phyloP scores from a whole-genome alignment of 2,329 filamentous ascomycete species.

The Colletotrichum tanaceti region DNA sequence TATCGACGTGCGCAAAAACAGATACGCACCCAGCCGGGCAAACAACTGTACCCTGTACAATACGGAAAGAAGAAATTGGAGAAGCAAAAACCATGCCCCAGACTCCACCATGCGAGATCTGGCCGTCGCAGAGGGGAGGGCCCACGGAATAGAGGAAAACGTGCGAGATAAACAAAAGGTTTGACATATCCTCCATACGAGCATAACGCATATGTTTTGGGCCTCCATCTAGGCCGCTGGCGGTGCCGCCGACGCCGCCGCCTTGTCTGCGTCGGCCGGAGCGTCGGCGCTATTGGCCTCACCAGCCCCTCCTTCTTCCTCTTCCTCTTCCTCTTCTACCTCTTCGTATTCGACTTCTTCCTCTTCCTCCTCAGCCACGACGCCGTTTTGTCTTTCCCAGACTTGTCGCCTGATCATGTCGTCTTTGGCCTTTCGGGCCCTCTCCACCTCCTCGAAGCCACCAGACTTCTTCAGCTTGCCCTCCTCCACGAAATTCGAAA shows the following conservation, averaged over 20 bases:
- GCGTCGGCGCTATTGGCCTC: constrained; percentile 10
- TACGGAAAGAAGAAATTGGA: constrained; percentile 15
- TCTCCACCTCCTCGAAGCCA: constrained; percentile 92
- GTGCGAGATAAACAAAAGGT: constrained; percentile 12
- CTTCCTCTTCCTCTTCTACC: constrained; percentile 36
- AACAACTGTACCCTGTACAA: constrained; percentile 14
- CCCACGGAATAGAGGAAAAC: not conserved
- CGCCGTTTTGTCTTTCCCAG: constrained; percentile 74
- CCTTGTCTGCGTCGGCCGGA: constrained; percentile 23
- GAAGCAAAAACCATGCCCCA: constrained; percentile 9
- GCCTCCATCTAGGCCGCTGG: not conserved
- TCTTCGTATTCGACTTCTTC: constrained; percentile 42
- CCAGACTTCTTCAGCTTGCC: constrained; percentile 96
- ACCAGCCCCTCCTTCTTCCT: constrained; percentile 18
- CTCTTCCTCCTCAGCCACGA: constrained; percentile 54
- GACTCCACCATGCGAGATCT: constrained; percentile 25
- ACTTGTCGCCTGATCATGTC: constrained; percentile 86
- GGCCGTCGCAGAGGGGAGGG: not conserved
- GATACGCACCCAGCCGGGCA: constrained; percentile 13
- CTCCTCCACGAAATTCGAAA: constrained; percentile 86
- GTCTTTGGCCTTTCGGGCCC: constrained; percentile 84
- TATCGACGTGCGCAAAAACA: constrained; percentile 9
- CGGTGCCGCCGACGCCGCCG: constrained; percentile 25
- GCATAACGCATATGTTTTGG: constrained; percentile 21
- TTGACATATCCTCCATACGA: constrained; percentile 27